Percentiles rank a stretch among this genome's conserved stretches.
These are phyloP conservation scores for Atkinsonella texensis DNA, from an alignment of 2,329 filamentous ascomycete species.

Conservation along the genomic window DNA sequence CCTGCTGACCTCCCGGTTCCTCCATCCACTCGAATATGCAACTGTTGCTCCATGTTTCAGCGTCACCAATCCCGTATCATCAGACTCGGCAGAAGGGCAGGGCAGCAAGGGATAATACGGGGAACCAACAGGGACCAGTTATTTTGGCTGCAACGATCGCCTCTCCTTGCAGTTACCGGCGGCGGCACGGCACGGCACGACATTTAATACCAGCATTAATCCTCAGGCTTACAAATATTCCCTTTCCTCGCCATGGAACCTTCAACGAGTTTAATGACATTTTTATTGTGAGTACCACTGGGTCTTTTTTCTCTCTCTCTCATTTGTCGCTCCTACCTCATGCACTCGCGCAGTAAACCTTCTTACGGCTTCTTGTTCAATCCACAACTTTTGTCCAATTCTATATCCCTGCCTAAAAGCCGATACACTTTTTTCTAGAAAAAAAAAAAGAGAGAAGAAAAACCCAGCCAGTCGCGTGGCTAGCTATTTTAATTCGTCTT, in stretches of 20 bases:
- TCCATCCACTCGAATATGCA: conserved; percentile 10
- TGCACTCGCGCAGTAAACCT: neutral
- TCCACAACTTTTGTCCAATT: neutral
- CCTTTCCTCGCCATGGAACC: conserved; percentile 36
- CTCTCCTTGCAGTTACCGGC: neutral
- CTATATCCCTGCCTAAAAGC: neutral
- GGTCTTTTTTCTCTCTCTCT: neutral
- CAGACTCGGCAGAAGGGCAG: neutral
- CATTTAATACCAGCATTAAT: neutral
- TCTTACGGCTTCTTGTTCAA: neutral
- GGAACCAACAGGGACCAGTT: neutral
- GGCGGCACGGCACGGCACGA: neutral
- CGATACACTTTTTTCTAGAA: neutral
- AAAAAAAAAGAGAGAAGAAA: neutral
- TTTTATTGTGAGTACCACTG: conserved; percentile 45
- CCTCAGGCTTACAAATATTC: neutral
- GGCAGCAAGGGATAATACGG: neutral
- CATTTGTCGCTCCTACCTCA: neutral
- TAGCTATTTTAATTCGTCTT: neutral
- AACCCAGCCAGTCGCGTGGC: neutral
- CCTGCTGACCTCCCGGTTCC: conserved; percentile 3
- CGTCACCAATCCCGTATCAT: conserved; percentile 1
- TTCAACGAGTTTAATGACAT: conserved; percentile 55
- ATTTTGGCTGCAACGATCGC: conserved; percentile 1
- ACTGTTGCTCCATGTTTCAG: conserved; percentile 8